Base-by-base conservation (phyloP, 2,329 filamentous ascomycete genomes). In the Mycocentrospora acerina region DNA sequence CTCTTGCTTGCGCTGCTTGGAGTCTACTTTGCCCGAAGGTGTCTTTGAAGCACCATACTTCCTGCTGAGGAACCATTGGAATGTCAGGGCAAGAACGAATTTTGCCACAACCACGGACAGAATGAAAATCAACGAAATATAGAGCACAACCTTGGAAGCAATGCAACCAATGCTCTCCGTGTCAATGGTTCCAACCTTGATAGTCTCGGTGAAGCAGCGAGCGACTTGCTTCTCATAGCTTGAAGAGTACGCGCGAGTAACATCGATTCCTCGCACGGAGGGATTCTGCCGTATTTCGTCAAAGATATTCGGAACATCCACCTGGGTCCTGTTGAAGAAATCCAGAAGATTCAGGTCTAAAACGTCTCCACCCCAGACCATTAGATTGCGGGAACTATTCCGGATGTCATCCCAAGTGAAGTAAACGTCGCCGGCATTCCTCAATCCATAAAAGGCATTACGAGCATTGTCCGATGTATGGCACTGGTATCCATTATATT, bases 91-190 rank as follows among this genome's bases (percentile, higher is more conserved):
- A 35, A 98, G 79, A n/a, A 85, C 62, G 61, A 98, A 98, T 52
- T 95, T 91, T 47, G 86, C 80, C 12, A 80, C 62, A 4, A 98
- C 94, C 35, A 98, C 89, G 4, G 89, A 83, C 43, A 98, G 71
- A 70, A 98, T 98, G 67, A 98, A 88, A 37, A 86, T 82, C 48
- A 98, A 75, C 4, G 91, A 94, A 35, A 95, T 84, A 62, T 98
- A 98, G 29, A 98, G 82, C 3, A 98, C 93, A 17, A 98, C 90
- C 71, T 95, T 87, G 50, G 91, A 95, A 2, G 93, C 93, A 65
- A 98, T 98, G 71, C 93, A 98, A 12, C 93, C 93, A 32, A 98
- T 87, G 6, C 88, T 95, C 57, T 95, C 90, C 0, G 93, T 97
- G 60, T 98, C 94, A 44, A 98, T 86, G 10, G 86, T 90, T 42